These are phyloP conservation scores for Ophiorrhiza pumila DNA, from an alignment of 257 asterid species.

Conservation along the genomic window DNA sequence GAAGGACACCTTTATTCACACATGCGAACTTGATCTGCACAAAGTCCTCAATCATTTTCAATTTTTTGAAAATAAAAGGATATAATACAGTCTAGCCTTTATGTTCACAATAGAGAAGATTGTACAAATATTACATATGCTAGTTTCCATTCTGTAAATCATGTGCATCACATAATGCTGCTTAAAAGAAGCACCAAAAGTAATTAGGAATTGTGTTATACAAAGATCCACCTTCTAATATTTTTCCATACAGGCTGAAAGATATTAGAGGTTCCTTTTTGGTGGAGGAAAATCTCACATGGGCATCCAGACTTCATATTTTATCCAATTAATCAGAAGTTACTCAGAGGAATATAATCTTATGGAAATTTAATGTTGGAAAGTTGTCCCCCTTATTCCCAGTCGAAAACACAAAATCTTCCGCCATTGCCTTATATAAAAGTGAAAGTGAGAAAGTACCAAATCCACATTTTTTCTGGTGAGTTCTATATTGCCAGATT, in stretches of 20 bases:
- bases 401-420: neutral
- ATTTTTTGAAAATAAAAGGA: neutral
- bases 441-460: neutral
- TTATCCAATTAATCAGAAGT: neutral
- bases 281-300: neutral
- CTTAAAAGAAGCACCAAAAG: neutral
- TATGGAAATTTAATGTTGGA: neutral
- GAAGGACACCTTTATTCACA: slow-evolving; percentile 74
- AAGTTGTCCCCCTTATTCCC: neutral
- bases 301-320: neutral
- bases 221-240: neutral
- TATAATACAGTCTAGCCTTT: neutral
- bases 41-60: slow-evolving; percentile 2
- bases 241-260: neutral
- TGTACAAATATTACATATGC: neutral
- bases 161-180: neutral
- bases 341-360: neutral
- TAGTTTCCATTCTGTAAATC: neutral
- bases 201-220: neutral
- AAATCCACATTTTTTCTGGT: neutral
- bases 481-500: neutral
- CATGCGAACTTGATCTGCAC: slow-evolving; percentile 78
- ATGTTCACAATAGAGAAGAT: neutral
- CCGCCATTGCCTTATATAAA: no score
- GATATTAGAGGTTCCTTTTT: neutral